Evolutionary conservation across 768 basidiomycete species (phyloP), one percentile per base, ranked within the genome.

Genomic region (Daedaleopsis nitida): DNA sequence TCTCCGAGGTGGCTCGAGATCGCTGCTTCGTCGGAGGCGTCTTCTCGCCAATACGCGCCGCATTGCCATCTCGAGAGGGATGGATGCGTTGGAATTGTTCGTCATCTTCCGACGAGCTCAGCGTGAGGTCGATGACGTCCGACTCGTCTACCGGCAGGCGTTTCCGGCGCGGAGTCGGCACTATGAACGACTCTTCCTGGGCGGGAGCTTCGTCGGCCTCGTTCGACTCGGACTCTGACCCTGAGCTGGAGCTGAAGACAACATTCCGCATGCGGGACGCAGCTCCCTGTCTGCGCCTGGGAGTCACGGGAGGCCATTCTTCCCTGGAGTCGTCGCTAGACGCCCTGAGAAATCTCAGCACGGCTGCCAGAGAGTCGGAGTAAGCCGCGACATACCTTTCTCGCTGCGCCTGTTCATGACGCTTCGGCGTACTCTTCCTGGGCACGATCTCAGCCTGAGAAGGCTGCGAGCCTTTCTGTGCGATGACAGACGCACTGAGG

Each of bases 131-230:
- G 16, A 64, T 60, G 21, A 55, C 37, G 32, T 64, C 58, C 43
- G 56, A 54, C 16, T 63, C 57, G 10, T 47, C 53, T 5, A 49
- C 35, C 1, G 42, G 38, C 6, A 53, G 62, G 9, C 57, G 56
- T 14, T 42, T 52, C 16, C 17, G 39, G 11, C 48, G 35, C 1
- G 44, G 42, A 1, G 57, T n/a, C 2, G 10, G 19, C 21, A 23
- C 24, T 21, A 14, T 38, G 16, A 13, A 19, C 27, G 53, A n/a
- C 23, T 19, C 38, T n/a, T n/a, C 39, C 7, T 45, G 38, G 19
- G 45, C 16, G 11, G 14, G 19, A 12, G 55, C 53, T n/a, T 77
- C 75, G 1, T 77, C 74, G 54, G 78, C 77, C 38, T 70, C 73
- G 6, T 61, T 59, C 3, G 43, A 51, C 17, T 57, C 45, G 10